Evolutionary conservation across 306 rosid genomes (phyloP), one percentile per base, ranked within the genome.

Genomic region (Casuarina equisetifolia): DNA sequence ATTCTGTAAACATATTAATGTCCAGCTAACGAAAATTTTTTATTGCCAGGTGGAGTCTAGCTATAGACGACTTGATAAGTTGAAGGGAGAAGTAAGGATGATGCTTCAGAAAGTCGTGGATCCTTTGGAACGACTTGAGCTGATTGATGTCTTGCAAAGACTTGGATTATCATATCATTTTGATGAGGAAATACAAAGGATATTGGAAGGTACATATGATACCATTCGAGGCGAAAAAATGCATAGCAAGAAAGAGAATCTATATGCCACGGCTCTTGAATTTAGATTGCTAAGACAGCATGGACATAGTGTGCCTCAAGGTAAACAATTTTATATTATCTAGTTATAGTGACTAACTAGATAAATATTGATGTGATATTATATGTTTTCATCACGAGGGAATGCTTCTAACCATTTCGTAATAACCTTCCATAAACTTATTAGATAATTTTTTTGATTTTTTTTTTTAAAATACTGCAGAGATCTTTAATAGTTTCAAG

Each of bases 91-190:
- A 12, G 72, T 79, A 5, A 79, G 63, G 17, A 9, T 4, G 19
- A 80, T 76, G 55, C 45, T 58, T 8, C 4, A n/a, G n/a, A 68
- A 43, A 32, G 12, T 4, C 17, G n/a, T 5, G 17, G 44, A 84
- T n/a, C 84, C 76, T 42, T 5, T 76, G 13, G 49, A 48, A 9
- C 75, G 44, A 63, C 75, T 83, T 1, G 83, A 83, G 46, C 53
- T 71, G 2, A 48, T 75, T 16, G 80, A 79, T 20, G 5, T 9
- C 20, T 16, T 83, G 44, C 66, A 83, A 45, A 71, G 77, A 13
- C 76, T 75, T 9, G 79, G 79, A 5, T 0, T 78, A 17, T 51
- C 80, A 73, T 51, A 61, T 49, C 85, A 82, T 36, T 84, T 80
- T 16, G 39, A 54, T 2, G 36, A 6, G 7, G 74, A 84, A 55